These are phyloP conservation scores for Hypoxylon perforatum DNA, from an alignment of 495 filamentous ascomycete species.

Conservation along the genomic window DNA sequence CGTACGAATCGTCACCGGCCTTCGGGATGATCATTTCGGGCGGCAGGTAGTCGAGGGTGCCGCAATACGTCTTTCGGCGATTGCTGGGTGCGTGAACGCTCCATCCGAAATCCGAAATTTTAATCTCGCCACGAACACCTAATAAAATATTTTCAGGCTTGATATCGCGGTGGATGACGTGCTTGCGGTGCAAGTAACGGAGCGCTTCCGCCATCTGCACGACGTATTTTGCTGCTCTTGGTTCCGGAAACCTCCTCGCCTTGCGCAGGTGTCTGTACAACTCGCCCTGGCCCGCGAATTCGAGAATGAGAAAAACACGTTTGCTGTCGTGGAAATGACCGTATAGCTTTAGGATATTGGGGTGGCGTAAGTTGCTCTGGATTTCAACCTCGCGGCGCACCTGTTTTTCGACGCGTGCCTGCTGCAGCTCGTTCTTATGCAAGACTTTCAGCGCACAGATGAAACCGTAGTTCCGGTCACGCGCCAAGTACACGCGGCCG, in stretches of 20 bases:
- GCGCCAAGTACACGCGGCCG: constrained; percentile 31
- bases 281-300: constrained; percentile 19
- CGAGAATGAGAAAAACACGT: constrained; percentile 25
- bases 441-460: constrained; percentile 38
- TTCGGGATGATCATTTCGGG: constrained; percentile 21
- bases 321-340: constrained; percentile 26
- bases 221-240: constrained; percentile 7
- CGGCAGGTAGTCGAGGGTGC: constrained; percentile 61
- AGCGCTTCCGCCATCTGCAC: constrained; percentile 55
- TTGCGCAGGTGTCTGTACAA: constrained; percentile 14
- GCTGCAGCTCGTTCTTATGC: constrained; percentile 10
- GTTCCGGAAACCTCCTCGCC: constrained; percentile 1
- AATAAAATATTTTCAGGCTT: constrained; percentile 81
- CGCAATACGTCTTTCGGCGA: constrained; percentile 75
- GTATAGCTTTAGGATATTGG: constrained; percentile 19
- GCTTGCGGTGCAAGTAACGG: constrained; percentile 69
- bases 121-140: constrained; percentile 66
- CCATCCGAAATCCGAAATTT: constrained; percentile 79
- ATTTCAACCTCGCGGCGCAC: constrained; percentile 34
- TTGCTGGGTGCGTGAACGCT: constrained; percentile 66
- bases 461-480: constrained; percentile 5
- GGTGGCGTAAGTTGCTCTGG: constrained; percentile 29
- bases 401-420: constrained; percentile 1
- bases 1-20: constrained; percentile 48
- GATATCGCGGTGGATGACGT: constrained; percentile 78